These are phyloP conservation scores for Butyriboletus loyo DNA, from an alignment of 768 basidiomycete genomes.

Conservation along the genomic window DNA sequence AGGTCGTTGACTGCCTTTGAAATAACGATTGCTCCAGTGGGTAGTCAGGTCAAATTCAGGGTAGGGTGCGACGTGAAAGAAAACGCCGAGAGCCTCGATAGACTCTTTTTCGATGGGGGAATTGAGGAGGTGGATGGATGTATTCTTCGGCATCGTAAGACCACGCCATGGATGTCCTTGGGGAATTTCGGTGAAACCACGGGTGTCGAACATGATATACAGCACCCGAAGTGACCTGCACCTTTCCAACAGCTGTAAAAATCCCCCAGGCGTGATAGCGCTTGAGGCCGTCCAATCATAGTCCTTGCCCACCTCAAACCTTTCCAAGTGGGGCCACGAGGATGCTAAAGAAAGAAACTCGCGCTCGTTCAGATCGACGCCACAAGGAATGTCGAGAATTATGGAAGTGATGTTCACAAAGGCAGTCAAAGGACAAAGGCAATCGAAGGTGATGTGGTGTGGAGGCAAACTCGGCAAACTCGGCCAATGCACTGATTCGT, in stretches of 20 bases:
- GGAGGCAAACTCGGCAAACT: not conserved
- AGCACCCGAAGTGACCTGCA: slow-evolving; percentile 11
- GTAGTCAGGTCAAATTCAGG: slow-evolving; percentile 1
- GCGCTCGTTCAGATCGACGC: slow-evolving; percentile 2
- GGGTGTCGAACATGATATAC: slow-evolving; percentile 1
- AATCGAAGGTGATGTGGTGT: not conserved
- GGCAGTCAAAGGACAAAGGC: not conserved
- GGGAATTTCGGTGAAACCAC: slow-evolving; percentile 7
- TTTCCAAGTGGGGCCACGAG: slow-evolving; percentile 10
- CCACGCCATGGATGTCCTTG: slow-evolving; percentile 12
- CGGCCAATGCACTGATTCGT: not conserved
- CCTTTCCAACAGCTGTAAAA: slow-evolving; percentile 10
- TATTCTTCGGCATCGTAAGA: not conserved
- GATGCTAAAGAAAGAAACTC: slow-evolving; percentile 12
- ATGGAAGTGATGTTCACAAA: slow-evolving; percentile 7
- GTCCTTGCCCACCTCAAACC: not conserved
- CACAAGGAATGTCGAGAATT: not conserved
- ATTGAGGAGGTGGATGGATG: not conserved
- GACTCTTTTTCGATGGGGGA: slow-evolving; percentile 3
- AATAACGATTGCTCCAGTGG: not conserved
- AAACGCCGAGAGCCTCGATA: slow-evolving; percentile 7
- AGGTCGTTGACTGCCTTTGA: not conserved
- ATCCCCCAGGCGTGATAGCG: slow-evolving; percentile 9
- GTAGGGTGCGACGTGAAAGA: slow-evolving; percentile 10
- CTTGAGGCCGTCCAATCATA: slow-evolving; percentile 3